Evolutionary conservation across 2,329 filamentous ascomycete species (phyloP), one percentile per base, ranked within the genome.

Genomic region (Cryoendolithus antarcticus): DNA sequence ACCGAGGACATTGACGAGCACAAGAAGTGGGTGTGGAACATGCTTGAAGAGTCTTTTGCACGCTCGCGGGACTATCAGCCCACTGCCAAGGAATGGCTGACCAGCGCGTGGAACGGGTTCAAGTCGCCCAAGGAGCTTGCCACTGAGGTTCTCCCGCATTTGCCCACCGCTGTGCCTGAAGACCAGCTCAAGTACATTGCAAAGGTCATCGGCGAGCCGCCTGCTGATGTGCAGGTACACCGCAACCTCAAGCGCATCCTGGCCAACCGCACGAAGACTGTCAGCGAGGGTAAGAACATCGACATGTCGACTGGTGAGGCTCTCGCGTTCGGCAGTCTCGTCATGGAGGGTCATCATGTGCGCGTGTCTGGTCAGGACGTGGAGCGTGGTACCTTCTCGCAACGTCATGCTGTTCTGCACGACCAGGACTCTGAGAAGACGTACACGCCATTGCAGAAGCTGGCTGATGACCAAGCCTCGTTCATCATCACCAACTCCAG

Each of bases 401-500:
- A 98, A 70, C 83, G 91, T 55, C 91, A 98, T 64, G 80, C 89
- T 45, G 89, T 98, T 45, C 81, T 98, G 62, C 91, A 98, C 65
- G 91, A 98, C 68, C 91, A 98, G 68, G 86, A 93, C 64, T 93
- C 70, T 38, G 91, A 98, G 68, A 74, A 75, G 51, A 94, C 88
- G 4, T 93, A 93, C 67, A 96, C 86, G 9, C 89, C 91, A 42
- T 72, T 98, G 41, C 83, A 94, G 68, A 69, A 95, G 62, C 67
- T 98, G 51, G 81, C 78, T 68, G 78, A 89, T 54, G 83, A 94
- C 55, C 91, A 98, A 67, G 89, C 82, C 59, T 86, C 85, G 56
- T 96, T 98, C 56, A 84, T 93, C 62, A 93, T 98, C 59, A 85
- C 84, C 45, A 98, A 98, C 74, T 98, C 91, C 21, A 96, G 89